phyloP scores from a whole-genome alignment of 129 eudicot genomes.

The Tagetes patula region DNA sequence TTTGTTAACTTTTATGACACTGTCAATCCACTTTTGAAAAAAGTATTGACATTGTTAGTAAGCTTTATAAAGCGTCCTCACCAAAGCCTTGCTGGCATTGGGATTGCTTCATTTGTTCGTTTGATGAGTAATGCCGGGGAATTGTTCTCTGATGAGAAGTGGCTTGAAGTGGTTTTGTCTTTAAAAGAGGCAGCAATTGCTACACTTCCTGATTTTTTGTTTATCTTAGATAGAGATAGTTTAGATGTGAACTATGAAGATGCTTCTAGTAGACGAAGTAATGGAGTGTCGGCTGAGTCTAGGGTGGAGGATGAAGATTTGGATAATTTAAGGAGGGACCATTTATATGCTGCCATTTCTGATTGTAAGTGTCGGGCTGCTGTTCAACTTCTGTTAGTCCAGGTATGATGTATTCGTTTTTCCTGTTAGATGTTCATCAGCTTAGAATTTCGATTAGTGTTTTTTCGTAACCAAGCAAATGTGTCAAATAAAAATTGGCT shows the following conservation, averaged over 20 bases:
- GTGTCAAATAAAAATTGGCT: background rate
- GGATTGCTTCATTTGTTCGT: slow-evolving; percentile 96
- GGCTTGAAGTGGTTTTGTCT: slow-evolving; percentile 80
- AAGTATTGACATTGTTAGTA: slow-evolving; percentile 70
- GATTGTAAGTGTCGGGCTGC: slow-evolving; percentile 86
- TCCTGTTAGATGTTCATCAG: background rate
- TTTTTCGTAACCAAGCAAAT: background rate
- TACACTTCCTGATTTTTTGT: slow-evolving; percentile 83
- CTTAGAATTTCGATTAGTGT: background rate
- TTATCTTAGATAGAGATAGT: slow-evolving; percentile 46
- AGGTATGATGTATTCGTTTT: slow-evolving; percentile 45
- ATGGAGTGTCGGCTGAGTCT: slow-evolving; percentile 48
- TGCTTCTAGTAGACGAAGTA: slow-evolving; percentile 32
- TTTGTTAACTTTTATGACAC: slow-evolving; percentile 81
- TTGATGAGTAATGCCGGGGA: slow-evolving; percentile 88
- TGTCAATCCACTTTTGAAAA: slow-evolving; percentile 79
- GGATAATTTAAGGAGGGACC: slow-evolving; percentile 57
- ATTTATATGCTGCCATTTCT: slow-evolving; percentile 57
- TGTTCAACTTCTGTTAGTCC: slow-evolving; percentile 79
- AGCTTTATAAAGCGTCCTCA: slow-evolving; percentile 93
- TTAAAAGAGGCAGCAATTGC: slow-evolving; percentile 74
- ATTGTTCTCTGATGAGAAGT: slow-evolving; percentile 78
- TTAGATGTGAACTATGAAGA: slow-evolving; percentile 46
- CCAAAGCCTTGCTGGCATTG: slow-evolving; percentile 97
- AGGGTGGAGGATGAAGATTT: slow-evolving; percentile 48